Evolutionary conservation across 495 filamentous ascomycete genomes (phyloP).

Genomic region (Aspergillus nanangensis): DNA sequence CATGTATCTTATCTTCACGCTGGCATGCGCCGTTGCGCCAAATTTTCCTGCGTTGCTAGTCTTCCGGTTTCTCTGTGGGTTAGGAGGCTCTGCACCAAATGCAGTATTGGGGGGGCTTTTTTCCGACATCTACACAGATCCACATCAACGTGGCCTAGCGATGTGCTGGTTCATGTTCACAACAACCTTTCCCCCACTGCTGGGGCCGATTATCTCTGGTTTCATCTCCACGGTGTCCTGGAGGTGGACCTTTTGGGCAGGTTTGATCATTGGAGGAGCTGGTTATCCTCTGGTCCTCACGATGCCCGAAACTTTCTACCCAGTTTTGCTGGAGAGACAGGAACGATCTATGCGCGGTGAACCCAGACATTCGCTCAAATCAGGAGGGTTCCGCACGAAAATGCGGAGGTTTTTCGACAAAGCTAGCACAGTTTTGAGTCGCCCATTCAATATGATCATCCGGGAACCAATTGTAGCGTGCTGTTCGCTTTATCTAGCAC

Average conservation of each 20-base stretch:
- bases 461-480: slow-evolving; percentile 43
- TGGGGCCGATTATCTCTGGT: slow-evolving; percentile 26
- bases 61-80: slow-evolving; percentile 38
- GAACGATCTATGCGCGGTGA: slow-evolving; percentile 32
- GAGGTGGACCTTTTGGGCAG: slow-evolving; percentile 55
- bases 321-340: slow-evolving; percentile 56
- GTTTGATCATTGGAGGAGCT: slow-evolving; percentile 31
- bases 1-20: slow-evolving; percentile 32
- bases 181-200: slow-evolving; percentile 30
- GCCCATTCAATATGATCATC: slow-evolving; percentile 40
- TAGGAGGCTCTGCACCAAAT: slow-evolving; percentile 28
- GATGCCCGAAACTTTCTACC: slow-evolving; percentile 62
- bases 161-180: slow-evolving; percentile 49
- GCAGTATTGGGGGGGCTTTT: slow-evolving; percentile 37
- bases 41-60: slow-evolving; percentile 33
- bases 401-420: not conserved
- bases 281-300: slow-evolving; percentile 36
- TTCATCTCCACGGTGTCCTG: slow-evolving; percentile 38
- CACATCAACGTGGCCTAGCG: slow-evolving; percentile 24
- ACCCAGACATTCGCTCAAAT: not conserved
- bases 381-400: not conserved
- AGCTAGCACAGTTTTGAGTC: slow-evolving; percentile 17
- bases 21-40: slow-evolving; percentile 34
- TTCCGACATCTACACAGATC: slow-evolving; percentile 30
- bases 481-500: slow-evolving; percentile 51